phyloP scores from a whole-genome alignment of 2,329 filamentous ascomycete genomes.

The Fonsecaea erecta region DNA sequence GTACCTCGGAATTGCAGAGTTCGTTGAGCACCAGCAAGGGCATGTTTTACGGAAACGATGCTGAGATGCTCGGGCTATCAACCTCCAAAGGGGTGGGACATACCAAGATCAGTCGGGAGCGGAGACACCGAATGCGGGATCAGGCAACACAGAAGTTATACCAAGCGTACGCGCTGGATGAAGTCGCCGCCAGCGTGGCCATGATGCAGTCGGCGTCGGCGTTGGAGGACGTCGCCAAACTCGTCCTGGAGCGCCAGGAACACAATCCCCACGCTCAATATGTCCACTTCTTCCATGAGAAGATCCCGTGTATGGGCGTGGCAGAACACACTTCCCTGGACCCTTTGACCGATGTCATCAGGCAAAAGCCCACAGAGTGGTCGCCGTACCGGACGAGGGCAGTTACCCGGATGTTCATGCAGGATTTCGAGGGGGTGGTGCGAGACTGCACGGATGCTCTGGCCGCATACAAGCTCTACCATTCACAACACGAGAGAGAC shows the following conservation, averaged over 20 bases:
- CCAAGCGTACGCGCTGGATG: conserved; percentile 77
- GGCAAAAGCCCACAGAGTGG: conserved; percentile 65
- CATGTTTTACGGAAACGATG: conserved; percentile 53
- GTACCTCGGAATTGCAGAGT: conserved; percentile 66
- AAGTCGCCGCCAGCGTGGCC: conserved; percentile 80
- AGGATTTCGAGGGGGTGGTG: conserved; percentile 71
- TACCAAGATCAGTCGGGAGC: conserved; percentile 73
- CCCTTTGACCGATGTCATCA: conserved; percentile 70
- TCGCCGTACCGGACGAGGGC: conserved; percentile 74
- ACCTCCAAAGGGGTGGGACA: conserved; percentile 61
- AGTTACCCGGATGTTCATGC: conserved; percentile 74
- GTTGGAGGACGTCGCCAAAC: conserved; percentile 73
- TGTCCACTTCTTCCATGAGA: conserved; percentile 92
- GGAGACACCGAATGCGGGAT: conserved; percentile 78
- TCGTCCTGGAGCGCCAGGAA: conserved; percentile 73
- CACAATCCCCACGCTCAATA: conserved; percentile 76
- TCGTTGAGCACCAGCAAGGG: conserved; percentile 53
- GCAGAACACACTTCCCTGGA: conserved; percentile 72
- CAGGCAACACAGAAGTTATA: conserved; percentile 78
- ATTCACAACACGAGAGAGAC: conserved; percentile 57
- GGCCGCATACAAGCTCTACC: conserved; percentile 58
- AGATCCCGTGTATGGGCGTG: conserved; percentile 76
- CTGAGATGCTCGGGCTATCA: conserved; percentile 62
- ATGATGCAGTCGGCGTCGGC: conserved; percentile 81
- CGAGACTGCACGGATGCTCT: conserved; percentile 73